Conservation (phyloP, 1,139 yeast genomes). For the Candida buenavistaensis region DNA sequence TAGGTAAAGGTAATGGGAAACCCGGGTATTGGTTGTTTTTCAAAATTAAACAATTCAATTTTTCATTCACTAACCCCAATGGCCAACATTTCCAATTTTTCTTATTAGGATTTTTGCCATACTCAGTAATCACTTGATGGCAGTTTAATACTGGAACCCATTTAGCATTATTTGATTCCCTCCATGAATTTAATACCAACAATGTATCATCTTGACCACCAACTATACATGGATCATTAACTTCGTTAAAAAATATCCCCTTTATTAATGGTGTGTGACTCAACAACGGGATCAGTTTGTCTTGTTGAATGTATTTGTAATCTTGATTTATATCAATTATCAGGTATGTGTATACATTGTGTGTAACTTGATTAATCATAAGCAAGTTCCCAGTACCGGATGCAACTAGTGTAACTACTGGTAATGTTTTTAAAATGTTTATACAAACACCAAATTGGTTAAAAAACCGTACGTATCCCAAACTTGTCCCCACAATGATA, state of each 20-base stretch:
- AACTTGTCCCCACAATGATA: constrained; percentile 42
- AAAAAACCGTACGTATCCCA: constrained; percentile 43
- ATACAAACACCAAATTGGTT: constrained; percentile 43
- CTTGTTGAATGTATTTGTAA: constrained; percentile 42
- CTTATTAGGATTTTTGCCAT: constrained; percentile 47
- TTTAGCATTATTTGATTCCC: constrained; percentile 69
- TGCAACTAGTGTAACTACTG: constrained; percentile 39
- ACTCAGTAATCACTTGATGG: constrained; percentile 52
- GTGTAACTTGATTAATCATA: constrained; percentile 31
- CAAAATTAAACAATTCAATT: constrained; percentile 70
- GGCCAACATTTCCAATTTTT: constrained; percentile 81
- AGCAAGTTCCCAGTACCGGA: constrained; percentile 34
- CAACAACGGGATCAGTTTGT: constrained; percentile 38
- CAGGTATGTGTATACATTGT: constrained; percentile 35
- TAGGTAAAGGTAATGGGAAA: constrained; percentile 81
- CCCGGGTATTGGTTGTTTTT: constrained; percentile 59
- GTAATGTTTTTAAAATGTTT: constrained; percentile 38
- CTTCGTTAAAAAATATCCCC: constrained; percentile 78
- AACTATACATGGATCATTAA: constrained; percentile 85
- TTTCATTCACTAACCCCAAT: constrained; percentile 69
- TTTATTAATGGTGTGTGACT: constrained; percentile 39
- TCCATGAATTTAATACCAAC: constrained; percentile 73
- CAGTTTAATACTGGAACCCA: constrained; percentile 90
- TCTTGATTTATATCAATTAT: constrained; percentile 38
- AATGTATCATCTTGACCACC: constrained; percentile 71